phyloP scores from a whole-genome alignment of 2,329 filamentous ascomycete genomes.

The Didymella exigua region DNA sequence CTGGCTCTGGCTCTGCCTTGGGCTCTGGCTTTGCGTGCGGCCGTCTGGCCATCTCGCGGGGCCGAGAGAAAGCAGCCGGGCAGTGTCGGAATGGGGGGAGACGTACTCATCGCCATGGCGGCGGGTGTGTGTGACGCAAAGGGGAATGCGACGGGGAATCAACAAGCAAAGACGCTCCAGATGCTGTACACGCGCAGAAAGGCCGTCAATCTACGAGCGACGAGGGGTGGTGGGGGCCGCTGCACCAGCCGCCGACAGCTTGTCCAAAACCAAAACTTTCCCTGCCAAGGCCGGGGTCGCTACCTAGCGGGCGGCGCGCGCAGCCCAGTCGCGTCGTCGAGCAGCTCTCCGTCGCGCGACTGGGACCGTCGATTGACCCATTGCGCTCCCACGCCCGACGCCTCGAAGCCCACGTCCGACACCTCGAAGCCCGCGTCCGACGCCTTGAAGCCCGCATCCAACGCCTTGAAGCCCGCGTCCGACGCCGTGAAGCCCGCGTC shows the following conservation, averaged over 20 bases:
- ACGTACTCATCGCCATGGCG: constrained; percentile 51
- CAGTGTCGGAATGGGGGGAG: no score
- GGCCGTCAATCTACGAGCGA: no score
- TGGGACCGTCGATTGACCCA: no score
- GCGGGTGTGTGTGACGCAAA: constrained; percentile 4
- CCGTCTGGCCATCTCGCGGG: no score
- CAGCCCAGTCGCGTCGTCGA: constrained; percentile 12
- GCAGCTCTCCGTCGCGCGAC: not conserved
- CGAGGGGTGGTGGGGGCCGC: constrained; percentile 38
- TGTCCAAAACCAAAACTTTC: constrained; percentile 38
- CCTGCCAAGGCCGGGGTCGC: constrained; percentile 18
- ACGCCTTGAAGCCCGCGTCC: no score
- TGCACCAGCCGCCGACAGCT: constrained; percentile 27
- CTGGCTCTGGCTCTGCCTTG: no score
- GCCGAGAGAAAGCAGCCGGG: no score
- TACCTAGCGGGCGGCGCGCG: not conserved
- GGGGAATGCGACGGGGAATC: constrained; percentile 5
- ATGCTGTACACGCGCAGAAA: constrained; percentile 10
- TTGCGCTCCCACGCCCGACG: constrained; percentile 12
- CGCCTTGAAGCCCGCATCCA: not conserved
- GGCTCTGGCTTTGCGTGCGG: no score
- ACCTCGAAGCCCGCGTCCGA: not conserved
- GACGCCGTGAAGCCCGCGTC: not conserved
- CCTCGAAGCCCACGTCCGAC: not conserved
- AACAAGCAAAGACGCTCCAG: constrained; percentile 5